Evolutionary conservation across 139 green algal species (phyloP), one percentile per base, ranked within the genome.

Genomic region (Pseudopediastrum boryanum): DNA sequence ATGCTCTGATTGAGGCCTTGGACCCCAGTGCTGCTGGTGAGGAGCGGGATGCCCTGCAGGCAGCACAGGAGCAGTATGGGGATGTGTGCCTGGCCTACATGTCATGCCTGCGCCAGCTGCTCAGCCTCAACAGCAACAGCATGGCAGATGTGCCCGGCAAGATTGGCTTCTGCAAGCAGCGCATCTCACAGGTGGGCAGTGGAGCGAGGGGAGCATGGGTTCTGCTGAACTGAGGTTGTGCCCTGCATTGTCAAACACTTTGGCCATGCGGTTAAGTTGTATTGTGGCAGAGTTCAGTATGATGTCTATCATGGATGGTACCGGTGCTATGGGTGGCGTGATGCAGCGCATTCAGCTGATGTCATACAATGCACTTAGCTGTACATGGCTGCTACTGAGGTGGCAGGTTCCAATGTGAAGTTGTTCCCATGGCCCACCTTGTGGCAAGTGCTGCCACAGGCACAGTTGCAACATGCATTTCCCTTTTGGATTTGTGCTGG

Each of bases 121-220:
- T 86, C 36, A 54, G 69, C 35, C 63, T 86, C 62, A 80, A 62
- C 61, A 80, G 80, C 61, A 66, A 21, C 21, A 75, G 68, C 33
- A 71, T 86, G 51, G 69, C 38, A 41, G 82, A 86, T 25, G 62
- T 83, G 54, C 82, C 82, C 31, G 51, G 41, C 75, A 86, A 86
- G 69, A 54, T 86, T 33, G 52, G 44, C 52, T 81, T 83, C 76
- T 80, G 61, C 59, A 80, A 76, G 35, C 71, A 83, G 70, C 82
- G 82, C 63, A 77, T 86, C 46, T 23, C 59, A 6, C 75, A 80
- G 73, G 73, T 80, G 54, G 31, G 73, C 16, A 19, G 48, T 19
- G 48, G 16, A 27, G 16, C 16, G 16, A 19, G 48, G 48, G 48
- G 48, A 16, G 16, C 16, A 16, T 16, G 48, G 48, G 48, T 16